These are phyloP conservation scores for Backusella psychrophila DNA, from an alignment of 192 early-diverging fungal species.

Conservation along the genomic window DNA sequence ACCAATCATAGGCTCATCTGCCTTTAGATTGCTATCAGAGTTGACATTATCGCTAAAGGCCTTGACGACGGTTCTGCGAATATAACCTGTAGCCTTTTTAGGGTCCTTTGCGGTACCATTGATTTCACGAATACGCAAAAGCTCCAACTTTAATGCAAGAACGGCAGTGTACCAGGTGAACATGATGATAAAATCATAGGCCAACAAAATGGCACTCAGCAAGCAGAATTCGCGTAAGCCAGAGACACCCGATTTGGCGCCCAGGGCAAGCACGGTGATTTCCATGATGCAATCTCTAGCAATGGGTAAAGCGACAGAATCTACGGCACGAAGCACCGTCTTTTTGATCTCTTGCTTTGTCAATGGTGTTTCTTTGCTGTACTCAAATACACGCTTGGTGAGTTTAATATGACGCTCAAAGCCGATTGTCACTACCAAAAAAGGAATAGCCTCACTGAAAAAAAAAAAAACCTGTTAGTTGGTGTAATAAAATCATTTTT, in stretches of 20 bases:
- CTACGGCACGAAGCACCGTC: slow-evolving; percentile 65
- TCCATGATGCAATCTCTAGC: slow-evolving; percentile 82
- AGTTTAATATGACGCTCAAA: slow-evolving; percentile 86
- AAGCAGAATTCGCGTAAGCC: slow-evolving; percentile 83
- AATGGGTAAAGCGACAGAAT: slow-evolving; percentile 59
- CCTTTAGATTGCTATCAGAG: slow-evolving; percentile 41
- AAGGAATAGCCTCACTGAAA: slow-evolving; percentile 80
- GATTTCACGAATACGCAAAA: slow-evolving; percentile 48
- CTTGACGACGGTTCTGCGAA: slow-evolving; percentile 57
- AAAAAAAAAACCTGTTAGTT: neutral
- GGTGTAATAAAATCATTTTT: neutral
- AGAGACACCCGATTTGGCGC: slow-evolving; percentile 71
- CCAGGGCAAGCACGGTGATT: slow-evolving; percentile 73
- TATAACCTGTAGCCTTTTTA: slow-evolving; percentile 33
- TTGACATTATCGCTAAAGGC: slow-evolving; percentile 49
- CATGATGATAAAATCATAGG: slow-evolving; percentile 80
- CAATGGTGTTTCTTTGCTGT: slow-evolving; percentile 31
- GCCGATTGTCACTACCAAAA: slow-evolving; percentile 87
- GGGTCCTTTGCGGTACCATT: slow-evolving; percentile 7
- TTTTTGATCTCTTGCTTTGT: slow-evolving; percentile 51
- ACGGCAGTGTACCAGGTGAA: slow-evolving; percentile 87
- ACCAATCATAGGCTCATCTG: slow-evolving; percentile 48
- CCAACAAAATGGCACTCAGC: slow-evolving; percentile 73
- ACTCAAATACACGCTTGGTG: slow-evolving; percentile 75
- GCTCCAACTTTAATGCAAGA: slow-evolving; percentile 83